These are phyloP conservation scores for Kazachstania psychrophila DNA, from an alignment of 805 yeast species.

Conservation along the genomic window DNA sequence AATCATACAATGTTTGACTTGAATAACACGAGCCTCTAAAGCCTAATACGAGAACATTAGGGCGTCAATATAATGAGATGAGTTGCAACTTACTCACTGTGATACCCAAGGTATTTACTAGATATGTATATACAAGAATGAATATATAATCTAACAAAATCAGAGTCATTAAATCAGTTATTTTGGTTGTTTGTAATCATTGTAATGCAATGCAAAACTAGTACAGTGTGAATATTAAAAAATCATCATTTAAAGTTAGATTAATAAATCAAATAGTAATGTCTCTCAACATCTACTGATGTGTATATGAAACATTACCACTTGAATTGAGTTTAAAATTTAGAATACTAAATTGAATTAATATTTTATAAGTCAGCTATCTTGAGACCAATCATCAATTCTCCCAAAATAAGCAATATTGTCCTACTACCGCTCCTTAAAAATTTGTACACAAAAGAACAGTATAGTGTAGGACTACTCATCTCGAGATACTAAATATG, in stretches of 20 bases:
- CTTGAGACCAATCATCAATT: conserved; percentile 36
- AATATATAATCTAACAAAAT: conserved; percentile 6
- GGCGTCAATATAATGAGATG: no score
- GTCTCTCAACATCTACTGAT: conserved; percentile 6
- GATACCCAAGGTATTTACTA: no score
- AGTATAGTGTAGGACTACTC: conserved; percentile 17
- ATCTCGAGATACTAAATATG: conserved; percentile 31
- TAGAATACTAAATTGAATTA: no score
- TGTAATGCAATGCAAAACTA: conserved; percentile 24
- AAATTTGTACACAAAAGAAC: conserved; percentile 32
- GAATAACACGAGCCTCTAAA: no score
- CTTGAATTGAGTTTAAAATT: no score
- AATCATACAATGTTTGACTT: background rate
- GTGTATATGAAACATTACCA: background rate
- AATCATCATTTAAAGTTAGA: conserved; percentile 2
- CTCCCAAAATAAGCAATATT: conserved; percentile 19
- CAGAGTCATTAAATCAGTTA: conserved; percentile 37
- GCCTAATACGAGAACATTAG: no score
- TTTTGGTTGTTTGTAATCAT: conserved; percentile 29
- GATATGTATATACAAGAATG: background rate
- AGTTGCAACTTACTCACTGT: no score
- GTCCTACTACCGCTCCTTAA: conserved; percentile 22
- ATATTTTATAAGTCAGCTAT: conserved; percentile 29
- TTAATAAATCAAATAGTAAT: no score
- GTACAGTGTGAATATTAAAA: conserved; percentile 33